Percentiles rank a stretch among this genome's conserved stretches.
Conservation (phyloP, 140 eudicot species). For the Stevia rebaudiana region DNA sequence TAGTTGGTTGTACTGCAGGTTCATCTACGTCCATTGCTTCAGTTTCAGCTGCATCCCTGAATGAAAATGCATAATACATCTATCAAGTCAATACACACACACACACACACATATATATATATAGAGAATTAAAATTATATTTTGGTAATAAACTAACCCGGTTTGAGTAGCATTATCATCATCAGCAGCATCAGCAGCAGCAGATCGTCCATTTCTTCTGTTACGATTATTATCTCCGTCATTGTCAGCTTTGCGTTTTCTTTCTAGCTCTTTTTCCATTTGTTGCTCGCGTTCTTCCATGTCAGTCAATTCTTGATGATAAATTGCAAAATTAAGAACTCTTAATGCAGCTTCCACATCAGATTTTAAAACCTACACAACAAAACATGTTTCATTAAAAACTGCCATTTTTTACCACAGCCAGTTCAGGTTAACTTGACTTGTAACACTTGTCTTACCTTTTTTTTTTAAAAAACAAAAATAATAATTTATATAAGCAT, state of each 20-base stretch:
- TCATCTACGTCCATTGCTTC: slow-evolving; percentile 88
- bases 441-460: background rate
- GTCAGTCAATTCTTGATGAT: slow-evolving; percentile 87
- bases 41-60: slow-evolving; percentile 32
- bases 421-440: background rate
- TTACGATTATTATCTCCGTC: slow-evolving; percentile 30
- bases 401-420: too few species aligned
- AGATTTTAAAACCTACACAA: slow-evolving; percentile 58
- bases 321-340: slow-evolving; percentile 93
- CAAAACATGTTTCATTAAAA: background rate
- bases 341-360: slow-evolving; percentile 93
- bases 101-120: too few species aligned
- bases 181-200: too few species aligned
- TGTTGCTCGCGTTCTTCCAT: slow-evolving; percentile 94
- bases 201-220: slow-evolving; percentile 12
- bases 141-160: slow-evolving; percentile 30
- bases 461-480: background rate
- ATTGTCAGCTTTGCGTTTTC: slow-evolving; percentile 48
- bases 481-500: background rate
- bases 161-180: slow-evolving; percentile 34
- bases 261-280: slow-evolving; percentile 43
- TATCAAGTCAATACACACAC: background rate
- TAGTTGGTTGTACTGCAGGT: slow-evolving; percentile 38
- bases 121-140: background rate
- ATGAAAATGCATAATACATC: background rate